These are phyloP conservation scores for Ustilago sp. DNA, from an alignment of 1,284 basidiomycete genomes.

Conservation along the genomic window DNA sequence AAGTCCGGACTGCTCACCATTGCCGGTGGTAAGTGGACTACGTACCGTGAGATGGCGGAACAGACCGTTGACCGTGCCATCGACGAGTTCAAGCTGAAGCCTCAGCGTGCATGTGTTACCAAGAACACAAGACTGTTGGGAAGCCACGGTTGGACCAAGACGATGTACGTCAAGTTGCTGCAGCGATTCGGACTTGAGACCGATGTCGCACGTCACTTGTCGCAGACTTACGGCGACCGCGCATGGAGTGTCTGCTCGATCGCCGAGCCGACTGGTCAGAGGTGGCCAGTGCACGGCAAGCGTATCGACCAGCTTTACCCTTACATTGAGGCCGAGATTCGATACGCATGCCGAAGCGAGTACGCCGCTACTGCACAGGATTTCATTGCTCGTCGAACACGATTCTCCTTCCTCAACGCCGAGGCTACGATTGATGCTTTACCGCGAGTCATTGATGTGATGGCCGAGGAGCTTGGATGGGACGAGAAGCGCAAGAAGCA, in stretches of 20 bases:
- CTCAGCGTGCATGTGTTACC: conserved; percentile 77
- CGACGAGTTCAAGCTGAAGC: conserved; percentile 79
- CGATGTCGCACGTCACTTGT: conserved; percentile 91
- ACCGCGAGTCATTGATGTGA: conserved; percentile 88
- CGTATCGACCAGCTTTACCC: conserved; percentile 83
- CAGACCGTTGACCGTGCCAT: conserved; percentile 93
- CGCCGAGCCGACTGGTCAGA: conserved; percentile 80
- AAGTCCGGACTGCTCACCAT: conserved; percentile 89
- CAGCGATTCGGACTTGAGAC: conserved; percentile 86
- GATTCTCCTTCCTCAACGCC: conserved; percentile 92
- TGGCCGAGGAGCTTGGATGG: conserved; percentile 89
- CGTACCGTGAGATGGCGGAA: conserved; percentile 92
- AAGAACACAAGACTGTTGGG: conserved; percentile 85
- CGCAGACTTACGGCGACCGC: conserved; percentile 94
- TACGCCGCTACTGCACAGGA: conserved; percentile 91
- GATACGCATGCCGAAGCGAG: conserved; percentile 89
- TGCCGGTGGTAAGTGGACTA: conserved; percentile 98
- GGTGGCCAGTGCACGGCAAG: conserved; percentile 87
- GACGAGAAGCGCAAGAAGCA: conserved; percentile 74
- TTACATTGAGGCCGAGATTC: conserved; percentile 93
- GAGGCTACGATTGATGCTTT: conserved; percentile 86
- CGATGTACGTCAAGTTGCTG: conserved; percentile 96
- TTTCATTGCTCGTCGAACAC: conserved; percentile 89
- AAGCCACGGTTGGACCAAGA: conserved; percentile 92
- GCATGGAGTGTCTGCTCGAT: conserved; percentile 93